A percentile compares a stretch with the other conserved stretches of the same genome.
Conservation (phyloP, 1,284 basidiomycete species). For the Inonotus obliquus region DNA sequence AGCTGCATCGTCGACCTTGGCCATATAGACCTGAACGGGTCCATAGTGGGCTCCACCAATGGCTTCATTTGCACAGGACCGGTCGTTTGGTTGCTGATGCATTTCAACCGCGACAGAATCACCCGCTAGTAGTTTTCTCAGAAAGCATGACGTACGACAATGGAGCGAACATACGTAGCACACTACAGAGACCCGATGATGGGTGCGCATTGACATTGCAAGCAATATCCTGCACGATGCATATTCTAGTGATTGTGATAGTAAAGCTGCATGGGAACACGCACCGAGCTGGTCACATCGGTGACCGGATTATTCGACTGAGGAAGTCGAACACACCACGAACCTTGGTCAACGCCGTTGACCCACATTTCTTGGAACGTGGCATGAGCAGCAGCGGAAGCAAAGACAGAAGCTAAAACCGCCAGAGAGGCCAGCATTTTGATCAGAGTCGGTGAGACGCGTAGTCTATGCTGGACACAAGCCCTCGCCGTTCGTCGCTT, state of each 20-base stretch:
- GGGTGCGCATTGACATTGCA: slow-evolving; percentile 38
- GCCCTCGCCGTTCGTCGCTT: not conserved
- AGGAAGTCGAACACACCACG: slow-evolving; percentile 41
- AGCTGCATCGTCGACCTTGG: slow-evolving; percentile 41
- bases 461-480: not conserved
- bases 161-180: slow-evolving; percentile 33
- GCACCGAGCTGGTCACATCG: slow-evolving; percentile 33
- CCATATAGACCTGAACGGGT: slow-evolving; percentile 44
- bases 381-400: slow-evolving; percentile 41
- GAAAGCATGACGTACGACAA: not conserved
- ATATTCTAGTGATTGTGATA: not conserved
- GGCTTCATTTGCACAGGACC: slow-evolving; percentile 43
- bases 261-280: slow-evolving; percentile 17
- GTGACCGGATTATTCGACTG: slow-evolving; percentile 45
- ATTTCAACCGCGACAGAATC: slow-evolving; percentile 47
- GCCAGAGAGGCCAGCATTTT: slow-evolving; percentile 20
- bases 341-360: slow-evolving; percentile 45
- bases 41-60: slow-evolving; percentile 47
- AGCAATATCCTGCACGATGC: slow-evolving; percentile 37
- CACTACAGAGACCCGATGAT: slow-evolving; percentile 36
- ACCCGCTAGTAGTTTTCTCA: slow-evolving; percentile 32
- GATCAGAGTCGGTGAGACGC: not conserved
- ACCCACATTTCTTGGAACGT: slow-evolving; percentile 53
- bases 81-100: slow-evolving; percentile 47
- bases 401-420: slow-evolving; percentile 33